Evolutionary conservation across 2,329 filamentous ascomycete species (phyloP), one percentile per base, ranked within the genome.

Genomic region (Fusarium guadeloupense): DNA sequence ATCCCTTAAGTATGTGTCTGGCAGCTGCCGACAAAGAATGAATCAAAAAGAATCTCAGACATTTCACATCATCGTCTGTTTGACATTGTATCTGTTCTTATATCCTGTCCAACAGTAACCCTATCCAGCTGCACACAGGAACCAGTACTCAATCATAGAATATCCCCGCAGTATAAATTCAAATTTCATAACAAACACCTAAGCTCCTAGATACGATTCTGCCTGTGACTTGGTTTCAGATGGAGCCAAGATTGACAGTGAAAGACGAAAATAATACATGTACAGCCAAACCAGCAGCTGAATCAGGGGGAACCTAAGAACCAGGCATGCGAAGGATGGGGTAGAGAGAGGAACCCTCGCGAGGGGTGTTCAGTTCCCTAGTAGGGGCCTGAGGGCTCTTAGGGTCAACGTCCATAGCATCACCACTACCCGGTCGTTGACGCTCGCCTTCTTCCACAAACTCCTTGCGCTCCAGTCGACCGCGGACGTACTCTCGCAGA

Each of bases 401-500:
- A 19, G 64, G 49, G 40, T 77, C 76, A 14, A 77, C 54, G 42
- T 78, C 76, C 76, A 77, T 77, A 34, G 71, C 70, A 17, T 77
- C 74, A 7, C 50, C 42, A n/a, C 68, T 64, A 23, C 58, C 62
- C 28, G 56, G 55, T 33, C 58, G 49, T 20, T 50, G 54, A 8
- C 49, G 34, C 20, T 62, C 54, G 2, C 60, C 70, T 5, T 66
- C 57, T 14, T 76, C 70, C 8, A 80, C 78, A 64, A 83, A 89
- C 49, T 88, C 83, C 64, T 78, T 78, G 28, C 79, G 79, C 50
- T 85, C 78, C n/a, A 89, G 78, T 26, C 85, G 82, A 10, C 83
- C 77, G 40, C 79, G 80, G 47, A 89, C 79, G 58, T 85, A 84
- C 60, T 83, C 81, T 33, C 85, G 80, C 31, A 89, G 80, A 37